A percentile compares a stretch with the other conserved stretches of the same genome.
These are phyloP conservation scores for Phytophthora hybrid DNA, from an alignment of 352 stramenopile genomes.

Conservation along the genomic window DNA sequence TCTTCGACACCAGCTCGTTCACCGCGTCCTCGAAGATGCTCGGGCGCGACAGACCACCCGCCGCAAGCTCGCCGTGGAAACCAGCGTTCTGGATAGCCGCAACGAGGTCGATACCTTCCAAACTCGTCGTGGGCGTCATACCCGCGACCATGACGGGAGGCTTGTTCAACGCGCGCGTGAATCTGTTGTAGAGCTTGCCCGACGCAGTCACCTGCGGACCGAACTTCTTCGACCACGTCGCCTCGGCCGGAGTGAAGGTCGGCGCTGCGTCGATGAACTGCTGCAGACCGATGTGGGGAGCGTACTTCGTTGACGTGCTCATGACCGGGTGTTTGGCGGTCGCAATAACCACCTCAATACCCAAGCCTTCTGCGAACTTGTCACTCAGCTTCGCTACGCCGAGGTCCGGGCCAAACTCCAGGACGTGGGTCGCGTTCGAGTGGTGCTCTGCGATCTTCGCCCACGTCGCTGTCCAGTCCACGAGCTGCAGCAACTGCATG, in stretches of 20 bases:
- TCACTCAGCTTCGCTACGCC: conserved; percentile 64
- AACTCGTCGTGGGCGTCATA: conserved; percentile 91
- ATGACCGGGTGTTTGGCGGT: conserved; percentile 53
- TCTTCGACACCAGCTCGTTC: conserved; percentile 71
- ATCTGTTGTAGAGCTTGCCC: too few species aligned
- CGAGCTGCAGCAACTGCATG: conserved; percentile 70
- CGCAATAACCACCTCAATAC: conserved; percentile 60
- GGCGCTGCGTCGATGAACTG: conserved; percentile 53
- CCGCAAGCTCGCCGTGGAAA: conserved; percentile 83
- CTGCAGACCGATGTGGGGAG: conserved; percentile 50
- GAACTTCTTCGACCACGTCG: too few species aligned
- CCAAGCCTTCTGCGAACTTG: conserved; percentile 56
- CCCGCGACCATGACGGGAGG: conserved; percentile 85
- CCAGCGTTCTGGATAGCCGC: conserved; percentile 83
- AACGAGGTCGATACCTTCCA: conserved; percentile 83
- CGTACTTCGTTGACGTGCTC: conserved; percentile 22
- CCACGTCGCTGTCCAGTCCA: too few species aligned
- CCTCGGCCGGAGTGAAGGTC: too few species aligned
- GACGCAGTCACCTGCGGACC: too few species aligned
- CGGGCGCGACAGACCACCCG: conserved; percentile 71
- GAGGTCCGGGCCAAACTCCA: conserved; percentile 78
- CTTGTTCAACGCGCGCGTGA: too few species aligned
- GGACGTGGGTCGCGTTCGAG: conserved; percentile 61
- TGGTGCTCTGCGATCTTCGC: conserved; percentile 48
- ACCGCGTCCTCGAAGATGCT: conserved; percentile 80